Evolutionary conservation across 768 basidiomycete genomes (phyloP), one percentile per base, ranked within the genome.

Genomic region (Floccularia luteovirens): DNA sequence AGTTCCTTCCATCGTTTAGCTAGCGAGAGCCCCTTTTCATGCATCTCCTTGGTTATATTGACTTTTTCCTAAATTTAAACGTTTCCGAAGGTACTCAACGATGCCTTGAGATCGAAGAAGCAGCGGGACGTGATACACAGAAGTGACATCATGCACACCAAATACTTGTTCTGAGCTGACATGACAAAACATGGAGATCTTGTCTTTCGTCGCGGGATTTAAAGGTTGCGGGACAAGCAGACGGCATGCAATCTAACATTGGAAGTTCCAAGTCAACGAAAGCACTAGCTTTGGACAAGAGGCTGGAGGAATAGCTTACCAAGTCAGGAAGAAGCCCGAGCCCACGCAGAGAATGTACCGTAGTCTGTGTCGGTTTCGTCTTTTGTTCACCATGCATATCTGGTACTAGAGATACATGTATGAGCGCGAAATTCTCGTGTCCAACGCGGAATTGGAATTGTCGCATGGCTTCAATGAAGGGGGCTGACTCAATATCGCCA

Each of bases 171-270:
- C 82, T 2, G 82, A 69, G 2, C 79, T 67, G 50, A 99, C 94
- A 53, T 99, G 94, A 62, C 94, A 97, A 73, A 98, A 98, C 93
- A 98, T 97, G 45, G 90, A 91, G 30, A 99, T 94, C 61, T 99
- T 99, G 54, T 82, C 75, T 63, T 92, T 94, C 24, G 93, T 94
- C 0, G 86, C 74, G 12, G 76, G 71, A 39, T 83, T 77, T n/a
- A 99, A 70, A 0, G 87, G 82, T 46, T 86, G 74, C 14, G 85
- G 80, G 44, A 85, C 80, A 38, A 88, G 66, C 23, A 91, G 66
- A 28, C 94, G 82, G 60, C 94, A 97, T 0, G 94, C 94, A 52
- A 99, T 94, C 92, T 96, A 33, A 10, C 10, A 23, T 36, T n/a
- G n/a, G n/a, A n/a, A n/a, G n/a, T n/a, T n/a, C n/a, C n/a, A 16